phyloP scores from a whole-genome alignment of 2,329 filamentous ascomycete genomes.

The Aspergillus transmontanensis region DNA sequence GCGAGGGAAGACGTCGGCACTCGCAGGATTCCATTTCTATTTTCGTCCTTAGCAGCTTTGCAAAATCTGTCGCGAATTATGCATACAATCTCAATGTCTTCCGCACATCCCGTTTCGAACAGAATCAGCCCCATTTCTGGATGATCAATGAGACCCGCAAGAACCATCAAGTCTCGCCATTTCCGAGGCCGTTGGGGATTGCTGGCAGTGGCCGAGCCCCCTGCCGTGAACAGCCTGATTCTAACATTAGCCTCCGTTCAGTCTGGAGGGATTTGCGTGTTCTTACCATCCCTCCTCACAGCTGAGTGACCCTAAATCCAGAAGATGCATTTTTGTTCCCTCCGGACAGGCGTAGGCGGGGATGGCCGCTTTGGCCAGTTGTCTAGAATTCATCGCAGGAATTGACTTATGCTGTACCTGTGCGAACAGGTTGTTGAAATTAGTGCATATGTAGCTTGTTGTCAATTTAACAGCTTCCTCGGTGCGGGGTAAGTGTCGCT shows the following conservation, averaged over 20 bases:
- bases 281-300: constrained; percentile 46
- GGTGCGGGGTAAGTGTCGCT: neutral
- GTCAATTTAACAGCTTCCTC: no score
- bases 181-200: constrained; percentile 42
- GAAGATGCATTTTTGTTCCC: constrained; percentile 52
- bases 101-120: constrained; percentile 50
- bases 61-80: neutral
- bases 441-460: no score
- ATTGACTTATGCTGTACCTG: neutral
- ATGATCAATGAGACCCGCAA: constrained; percentile 49
- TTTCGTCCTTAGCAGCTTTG: neutral
- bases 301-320: constrained; percentile 50
- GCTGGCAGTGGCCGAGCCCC: neutral
- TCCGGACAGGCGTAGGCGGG: constrained; percentile 36
- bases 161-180: constrained; percentile 44
- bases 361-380: neutral
- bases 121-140: constrained; percentile 49
- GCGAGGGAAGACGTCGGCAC: constrained; percentile 45
- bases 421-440: no score
- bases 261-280: no score
- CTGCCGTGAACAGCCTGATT: neutral
- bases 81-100: constrained; percentile 38
- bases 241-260: neutral
- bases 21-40: neutral
- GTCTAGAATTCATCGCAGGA: neutral